Percentiles rank a stretch among this genome's conserved stretches.
phyloP scores from a whole-genome alignment of 495 filamentous ascomycete species.

The Cercophora samala region DNA sequence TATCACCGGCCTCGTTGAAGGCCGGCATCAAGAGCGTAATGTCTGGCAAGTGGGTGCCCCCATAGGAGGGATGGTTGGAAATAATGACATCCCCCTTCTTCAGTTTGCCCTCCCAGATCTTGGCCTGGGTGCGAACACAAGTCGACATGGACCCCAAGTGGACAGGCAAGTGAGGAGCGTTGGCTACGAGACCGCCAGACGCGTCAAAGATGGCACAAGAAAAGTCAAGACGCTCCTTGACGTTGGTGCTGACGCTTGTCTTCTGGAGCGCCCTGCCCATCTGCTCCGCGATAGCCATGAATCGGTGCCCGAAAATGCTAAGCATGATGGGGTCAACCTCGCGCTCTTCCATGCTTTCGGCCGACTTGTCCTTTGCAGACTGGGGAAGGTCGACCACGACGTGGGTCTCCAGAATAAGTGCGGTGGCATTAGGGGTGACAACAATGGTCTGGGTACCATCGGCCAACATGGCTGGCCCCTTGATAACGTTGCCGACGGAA shows the following conservation, averaged over 20 bases:
- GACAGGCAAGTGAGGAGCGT: constrained; percentile 91
- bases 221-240: constrained; percentile 96
- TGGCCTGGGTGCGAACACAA: constrained; percentile 86
- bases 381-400: constrained; percentile 68
- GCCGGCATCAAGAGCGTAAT: constrained; percentile 94
- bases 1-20: constrained; percentile 68
- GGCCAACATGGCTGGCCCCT: constrained; percentile 86
- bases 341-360: constrained; percentile 45
- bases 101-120: constrained; percentile 87
- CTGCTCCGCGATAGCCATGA: constrained; percentile 99
- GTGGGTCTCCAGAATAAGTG: constrained; percentile 69
- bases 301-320: constrained; percentile 91
- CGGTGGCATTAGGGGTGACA: constrained; percentile 73
- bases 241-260: constrained; percentile 95
- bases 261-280: constrained; percentile 96
- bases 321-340: constrained; percentile 83
- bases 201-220: constrained; percentile 94
- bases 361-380: constrained; percentile 46
- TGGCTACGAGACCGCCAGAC: constrained; percentile 87
- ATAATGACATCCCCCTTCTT: constrained; percentile 92
- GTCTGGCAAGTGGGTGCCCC: constrained; percentile 77
- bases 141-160: constrained; percentile 93
- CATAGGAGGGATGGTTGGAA: constrained; percentile 92
- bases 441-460: constrained; percentile 97
- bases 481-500: constrained; percentile 68